Conservation (phyloP, 202 grass and related monocot species). For the Zoysia matrella region DNA sequence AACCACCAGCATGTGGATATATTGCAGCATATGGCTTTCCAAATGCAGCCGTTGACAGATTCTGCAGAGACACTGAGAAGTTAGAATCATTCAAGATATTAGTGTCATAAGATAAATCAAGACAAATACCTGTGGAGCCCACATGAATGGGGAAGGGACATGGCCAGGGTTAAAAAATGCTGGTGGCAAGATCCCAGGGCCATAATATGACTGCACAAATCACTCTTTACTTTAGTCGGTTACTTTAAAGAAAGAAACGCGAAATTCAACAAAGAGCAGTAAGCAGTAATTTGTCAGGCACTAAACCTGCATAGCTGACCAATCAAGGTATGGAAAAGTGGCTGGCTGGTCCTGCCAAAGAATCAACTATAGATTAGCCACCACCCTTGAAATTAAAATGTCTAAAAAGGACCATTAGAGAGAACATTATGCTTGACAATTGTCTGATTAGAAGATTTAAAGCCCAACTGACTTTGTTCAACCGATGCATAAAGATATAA, state of each 20-base stretch:
- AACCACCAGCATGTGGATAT: constrained; percentile 30
- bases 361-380: constrained; percentile 35
- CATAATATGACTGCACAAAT: constrained; percentile 78
- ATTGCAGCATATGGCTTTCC: constrained; percentile 65
- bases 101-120: neutral
- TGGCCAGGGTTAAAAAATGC: too few relatives aligned
- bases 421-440: neutral
- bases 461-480: neutral
- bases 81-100: constrained; percentile 21
- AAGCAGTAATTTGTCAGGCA: neutral
- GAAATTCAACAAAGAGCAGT: neutral
- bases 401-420: too few relatives aligned
- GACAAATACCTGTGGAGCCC: constrained; percentile 76
- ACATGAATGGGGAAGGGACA: neutral
- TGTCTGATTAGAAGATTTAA: neutral
- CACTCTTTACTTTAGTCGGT: neutral
- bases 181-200: constrained; percentile 47
- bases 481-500: neutral
- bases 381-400: neutral
- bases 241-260: neutral
- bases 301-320: constrained; percentile 48
- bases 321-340: constrained; percentile 52
- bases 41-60: constrained; percentile 50
- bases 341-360: constrained; percentile 52
- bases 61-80: constrained; percentile 18